These are phyloP conservation scores for Avena eriantha DNA, from an alignment of 176 grass and related monocot genomes.

Conservation along the genomic window DNA sequence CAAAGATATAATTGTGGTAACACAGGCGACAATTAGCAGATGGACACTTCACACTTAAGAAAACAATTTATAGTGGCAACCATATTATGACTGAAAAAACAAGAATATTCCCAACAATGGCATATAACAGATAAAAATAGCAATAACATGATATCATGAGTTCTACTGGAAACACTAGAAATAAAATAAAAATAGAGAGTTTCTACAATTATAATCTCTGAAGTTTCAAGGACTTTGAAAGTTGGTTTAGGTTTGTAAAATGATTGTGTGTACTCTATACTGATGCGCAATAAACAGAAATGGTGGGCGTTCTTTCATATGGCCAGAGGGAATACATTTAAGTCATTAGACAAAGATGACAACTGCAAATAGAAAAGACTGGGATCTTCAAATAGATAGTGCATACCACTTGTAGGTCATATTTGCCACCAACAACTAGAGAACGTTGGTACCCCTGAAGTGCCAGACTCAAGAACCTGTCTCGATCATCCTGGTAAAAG, in stretches of 20 bases:
- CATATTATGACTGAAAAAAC: neutral
- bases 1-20: conserved; percentile 34
- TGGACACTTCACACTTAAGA: neutral
- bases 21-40: neutral
- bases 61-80: neutral
- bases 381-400: conserved; percentile 10
- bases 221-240: neutral
- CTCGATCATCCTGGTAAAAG: conserved; percentile 76
- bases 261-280: neutral
- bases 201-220: too few species aligned
- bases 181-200: neutral
- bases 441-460: conserved; percentile 83
- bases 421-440: conserved; percentile 82
- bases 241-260: neutral
- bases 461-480: conserved; percentile 78
- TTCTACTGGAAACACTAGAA: neutral
- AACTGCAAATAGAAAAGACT: neutral
- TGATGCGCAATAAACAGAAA: neutral
- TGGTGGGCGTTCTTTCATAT: neutral
- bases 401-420: conserved; percentile 95
- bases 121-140: neutral
- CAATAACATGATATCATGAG: neutral
- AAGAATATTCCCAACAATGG: neutral
- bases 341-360: neutral
- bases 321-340: neutral